Conservation (phyloP, 2,329 filamentous ascomycete species). For the Verticillium nonalfalfae region DNA sequence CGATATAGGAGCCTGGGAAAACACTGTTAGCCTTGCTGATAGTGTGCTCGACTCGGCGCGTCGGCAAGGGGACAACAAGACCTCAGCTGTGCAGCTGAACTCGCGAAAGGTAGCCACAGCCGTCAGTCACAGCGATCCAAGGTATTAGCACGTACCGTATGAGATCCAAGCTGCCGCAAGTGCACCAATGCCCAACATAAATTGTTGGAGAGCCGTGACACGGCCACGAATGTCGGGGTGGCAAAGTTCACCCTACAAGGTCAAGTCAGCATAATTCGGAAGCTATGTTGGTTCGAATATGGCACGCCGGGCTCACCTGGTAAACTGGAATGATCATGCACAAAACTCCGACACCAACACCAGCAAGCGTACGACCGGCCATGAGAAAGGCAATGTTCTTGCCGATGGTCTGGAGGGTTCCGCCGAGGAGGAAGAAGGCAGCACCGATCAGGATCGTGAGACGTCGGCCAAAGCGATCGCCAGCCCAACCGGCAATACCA, state of each 20-base stretch:
- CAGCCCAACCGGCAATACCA: slow-evolving; percentile 53
- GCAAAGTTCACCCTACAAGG: slow-evolving; percentile 54
- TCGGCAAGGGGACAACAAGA: too few species aligned
- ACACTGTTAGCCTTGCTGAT: slow-evolving; percentile 19
- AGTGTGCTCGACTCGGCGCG: neutral
- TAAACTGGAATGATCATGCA: slow-evolving; percentile 52
- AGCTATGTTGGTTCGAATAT: too few species aligned
- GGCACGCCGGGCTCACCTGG: slow-evolving; percentile 45
- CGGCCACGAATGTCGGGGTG: slow-evolving; percentile 72
- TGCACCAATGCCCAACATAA: slow-evolving; percentile 73
- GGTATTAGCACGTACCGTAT: slow-evolving; percentile 47
- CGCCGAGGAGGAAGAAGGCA: slow-evolving; percentile 65
- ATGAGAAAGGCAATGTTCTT: slow-evolving; percentile 53
- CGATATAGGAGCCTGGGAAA: slow-evolving; percentile 19
- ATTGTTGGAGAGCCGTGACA: slow-evolving; percentile 71
- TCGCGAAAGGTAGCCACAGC: too few species aligned
- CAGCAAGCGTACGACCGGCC: slow-evolving; percentile 62
- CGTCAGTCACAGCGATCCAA: too few species aligned
- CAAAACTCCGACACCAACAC: slow-evolving; percentile 45
- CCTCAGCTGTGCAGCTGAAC: too few species aligned
- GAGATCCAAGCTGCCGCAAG: slow-evolving; percentile 68
- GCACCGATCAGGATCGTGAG: slow-evolving; percentile 66
- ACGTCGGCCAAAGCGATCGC: slow-evolving; percentile 62
- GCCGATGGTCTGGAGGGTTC: slow-evolving; percentile 67
- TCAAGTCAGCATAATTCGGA: slow-evolving; percentile 18